Base-by-base conservation (phyloP, 805 yeast genomes). In the Kuraishia borneana region DNA sequence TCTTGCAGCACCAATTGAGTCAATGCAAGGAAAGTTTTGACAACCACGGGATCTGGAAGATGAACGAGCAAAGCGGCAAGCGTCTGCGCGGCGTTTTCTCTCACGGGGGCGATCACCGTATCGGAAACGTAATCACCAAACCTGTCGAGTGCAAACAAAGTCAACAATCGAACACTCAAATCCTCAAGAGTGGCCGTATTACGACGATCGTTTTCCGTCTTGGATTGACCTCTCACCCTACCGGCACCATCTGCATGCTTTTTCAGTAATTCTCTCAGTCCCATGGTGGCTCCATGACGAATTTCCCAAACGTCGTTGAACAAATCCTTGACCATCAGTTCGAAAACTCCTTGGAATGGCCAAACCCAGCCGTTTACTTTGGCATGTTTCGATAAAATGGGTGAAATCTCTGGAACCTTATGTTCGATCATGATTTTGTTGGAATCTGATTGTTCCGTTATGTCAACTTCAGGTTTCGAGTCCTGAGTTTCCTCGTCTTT, bases 81-180 rank as follows among this genome's bases (percentile, higher is more conserved):
- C 0, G 96, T 76, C 56, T 92, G 99, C 0, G 96, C 96, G 20
- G 89, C 85, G 23, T 95, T 85, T 57, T 94, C 99, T 50, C 98
- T 65, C 4, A 92, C 97, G 1, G 99, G 99, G 0, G 97, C 97
- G 26, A 92, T 94, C 10, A 92, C 99, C 5, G 95, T 94, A 51
- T 92, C 99, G 29, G 94, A 80, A 21, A 92, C 95, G 54, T 83
- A 92, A 60, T 92, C 99, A 31, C 96, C 97, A 58, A 92, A 92
- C 45, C 97, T 61, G 58, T 92, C 99, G 35, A 92, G 62, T 3
- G 96, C 89, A 55, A 92, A 84, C 9, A 92, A 63, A 5, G 94
- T 81, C 48, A 94, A 67, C 31, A 92, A 51, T 40, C 96, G 68
- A 14, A 92, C 84, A 3, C 94, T 80, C 37, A 89, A 63, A 56